phyloP scores from a whole-genome alignment of 305 asterid genomes.

The Fraxinus platypoda region DNA sequence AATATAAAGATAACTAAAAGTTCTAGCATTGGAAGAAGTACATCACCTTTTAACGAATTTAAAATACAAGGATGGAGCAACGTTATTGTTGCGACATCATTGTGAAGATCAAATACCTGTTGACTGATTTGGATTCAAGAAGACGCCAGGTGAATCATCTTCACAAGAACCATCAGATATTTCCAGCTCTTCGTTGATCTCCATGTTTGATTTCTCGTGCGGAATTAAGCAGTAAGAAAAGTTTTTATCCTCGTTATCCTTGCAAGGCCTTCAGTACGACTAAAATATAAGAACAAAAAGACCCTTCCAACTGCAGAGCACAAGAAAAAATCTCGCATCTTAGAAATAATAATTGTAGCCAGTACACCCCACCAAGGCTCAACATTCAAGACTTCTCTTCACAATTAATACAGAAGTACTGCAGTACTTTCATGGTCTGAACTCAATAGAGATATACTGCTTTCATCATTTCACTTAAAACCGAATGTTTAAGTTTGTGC shows the following conservation, averaged over 20 bases:
- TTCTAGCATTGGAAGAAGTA: slow-evolving; percentile 25
- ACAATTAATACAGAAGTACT: slow-evolving; percentile 3
- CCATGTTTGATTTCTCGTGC: slow-evolving; percentile 89
- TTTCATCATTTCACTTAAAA: slow-evolving; percentile 8
- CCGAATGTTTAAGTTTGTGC: slow-evolving; percentile 4
- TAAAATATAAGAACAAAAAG: slow-evolving; percentile 20
- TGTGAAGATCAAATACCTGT: slow-evolving; percentile 44
- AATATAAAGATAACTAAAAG: slow-evolving; percentile 24
- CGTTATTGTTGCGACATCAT: slow-evolving; percentile 1
- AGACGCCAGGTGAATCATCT: slow-evolving; percentile 54
- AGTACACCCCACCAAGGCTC: slow-evolving; percentile 9
- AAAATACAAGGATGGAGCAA: slow-evolving; percentile 15
- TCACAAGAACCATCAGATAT: slow-evolving; percentile 78
- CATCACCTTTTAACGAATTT: slow-evolving; percentile 11
- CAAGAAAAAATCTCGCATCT: slow-evolving; percentile 18
- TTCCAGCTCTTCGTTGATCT: slow-evolving; percentile 77
- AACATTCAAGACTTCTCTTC: slow-evolving; percentile 14
- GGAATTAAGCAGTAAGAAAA: slow-evolving; percentile 75
- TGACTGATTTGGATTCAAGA: slow-evolving; percentile 34
- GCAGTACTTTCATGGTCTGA: background rate
- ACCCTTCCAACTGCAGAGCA: slow-evolving; percentile 14
- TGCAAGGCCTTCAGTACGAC: slow-evolving; percentile 70
- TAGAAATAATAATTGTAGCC: slow-evolving; percentile 1
- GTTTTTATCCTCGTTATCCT: slow-evolving; percentile 69
- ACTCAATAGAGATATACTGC: slow-evolving; percentile 3